Conservation (phyloP, 169 alveolate genomes). For the Plasmodium gaboni region DNA sequence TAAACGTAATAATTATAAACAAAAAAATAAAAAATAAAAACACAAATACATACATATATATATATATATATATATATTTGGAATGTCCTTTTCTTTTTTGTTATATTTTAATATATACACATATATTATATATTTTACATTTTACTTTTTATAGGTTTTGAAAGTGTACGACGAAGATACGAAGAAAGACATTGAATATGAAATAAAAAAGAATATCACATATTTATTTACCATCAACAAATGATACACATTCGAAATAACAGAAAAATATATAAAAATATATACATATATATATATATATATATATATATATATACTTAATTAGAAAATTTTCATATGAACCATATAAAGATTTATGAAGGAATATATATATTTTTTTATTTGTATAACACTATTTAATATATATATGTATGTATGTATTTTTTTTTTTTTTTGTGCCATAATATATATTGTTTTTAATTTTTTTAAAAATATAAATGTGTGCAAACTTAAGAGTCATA, state of each 20-base stretch:
- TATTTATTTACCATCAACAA: constrained; percentile 69
- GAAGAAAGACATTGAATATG: constrained; percentile 59
- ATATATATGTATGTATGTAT: too few relatives aligned
- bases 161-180: constrained; percentile 72
- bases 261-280: too few relatives aligned
- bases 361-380: neutral
- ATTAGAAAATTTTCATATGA: too few relatives aligned
- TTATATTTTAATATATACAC: neutral
- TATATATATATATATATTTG: neutral
- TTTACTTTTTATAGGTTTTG: constrained; percentile 1
- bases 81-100: too few relatives aligned
- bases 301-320: too few relatives aligned
- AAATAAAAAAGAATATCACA: constrained; percentile 59
- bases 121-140: neutral
- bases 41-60: neutral
- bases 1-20: constrained; percentile 10
- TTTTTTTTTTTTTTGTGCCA: too few relatives aligned
- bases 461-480: too few relatives aligned
- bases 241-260: neutral
- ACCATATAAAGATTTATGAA: neutral
- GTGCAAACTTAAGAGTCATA: too few relatives aligned
- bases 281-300: too few relatives aligned
- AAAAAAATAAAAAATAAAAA: neutral
- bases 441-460: too few relatives aligned
- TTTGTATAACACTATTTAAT: too few relatives aligned